Conservation (phyloP, 2,329 filamentous ascomycete species). For the Fusarium coicis region DNA sequence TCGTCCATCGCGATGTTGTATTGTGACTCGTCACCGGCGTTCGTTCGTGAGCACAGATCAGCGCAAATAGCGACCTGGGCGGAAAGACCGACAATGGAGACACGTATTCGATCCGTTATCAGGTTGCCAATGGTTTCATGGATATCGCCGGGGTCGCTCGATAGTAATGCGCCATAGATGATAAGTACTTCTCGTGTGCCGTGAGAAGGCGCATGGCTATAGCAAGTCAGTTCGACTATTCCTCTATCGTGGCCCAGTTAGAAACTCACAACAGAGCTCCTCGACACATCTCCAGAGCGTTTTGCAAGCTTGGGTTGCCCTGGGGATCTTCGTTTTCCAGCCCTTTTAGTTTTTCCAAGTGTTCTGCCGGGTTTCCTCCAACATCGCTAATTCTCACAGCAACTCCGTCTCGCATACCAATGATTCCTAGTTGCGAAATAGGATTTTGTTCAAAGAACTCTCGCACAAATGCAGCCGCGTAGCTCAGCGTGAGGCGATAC, state of each 20-base stretch:
- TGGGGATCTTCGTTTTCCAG: conserved; percentile 75
- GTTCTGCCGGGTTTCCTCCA: conserved; percentile 89
- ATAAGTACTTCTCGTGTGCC: conserved; percentile 94
- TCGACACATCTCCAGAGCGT: conserved; percentile 94
- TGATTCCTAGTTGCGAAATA: conserved; percentile 91
- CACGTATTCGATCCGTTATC: conserved; percentile 83
- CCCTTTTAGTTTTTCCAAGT: conserved; percentile 79
- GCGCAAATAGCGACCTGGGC: conserved; percentile 93
- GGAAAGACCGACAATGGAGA: conserved; percentile 88
- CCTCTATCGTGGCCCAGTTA: neutral
- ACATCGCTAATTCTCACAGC: conserved; percentile 88
- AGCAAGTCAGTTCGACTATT: neutral
- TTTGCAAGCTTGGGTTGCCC: conserved; percentile 86
- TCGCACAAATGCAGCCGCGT: conserved; percentile 86
- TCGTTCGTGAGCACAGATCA: conserved; percentile 89
- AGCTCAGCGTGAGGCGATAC: conserved; percentile 83
- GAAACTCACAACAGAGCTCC: conserved; percentile 79
- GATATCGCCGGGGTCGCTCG: conserved; percentile 93
- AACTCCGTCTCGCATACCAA: conserved; percentile 93
- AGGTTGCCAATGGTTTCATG: conserved; percentile 86
- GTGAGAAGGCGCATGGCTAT: conserved; percentile 87
- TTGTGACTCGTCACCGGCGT: conserved; percentile 77
- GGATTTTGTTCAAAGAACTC: conserved; percentile 99
- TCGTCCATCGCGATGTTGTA: conserved; percentile 87
- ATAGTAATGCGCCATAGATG: conserved; percentile 89